These are phyloP conservation scores for Dipteronia sinensis DNA, from an alignment of 345 rosid genomes.

Conservation along the genomic window DNA sequence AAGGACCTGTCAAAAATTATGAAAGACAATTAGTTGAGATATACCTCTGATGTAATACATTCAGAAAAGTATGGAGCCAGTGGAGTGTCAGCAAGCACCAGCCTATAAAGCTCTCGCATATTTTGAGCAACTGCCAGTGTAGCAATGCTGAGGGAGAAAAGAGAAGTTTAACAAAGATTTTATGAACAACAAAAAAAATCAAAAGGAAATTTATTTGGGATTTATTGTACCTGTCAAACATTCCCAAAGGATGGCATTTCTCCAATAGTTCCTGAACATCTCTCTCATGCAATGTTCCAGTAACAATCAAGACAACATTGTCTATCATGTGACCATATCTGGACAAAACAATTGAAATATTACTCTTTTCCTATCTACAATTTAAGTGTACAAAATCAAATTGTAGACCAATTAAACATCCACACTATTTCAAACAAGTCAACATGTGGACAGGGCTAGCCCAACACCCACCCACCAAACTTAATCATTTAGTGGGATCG, in stretches of 20 bases:
- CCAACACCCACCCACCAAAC: neutral
- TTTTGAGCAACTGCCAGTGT: conserved; percentile 98
- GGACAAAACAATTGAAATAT: conserved; percentile 23
- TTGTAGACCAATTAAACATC: neutral
- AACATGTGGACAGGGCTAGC: neutral
- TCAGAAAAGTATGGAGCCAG: conserved; percentile 98
- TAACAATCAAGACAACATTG: conserved; percentile 96
- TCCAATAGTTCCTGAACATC: conserved; percentile 96
- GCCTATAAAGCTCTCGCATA: conserved; percentile 94
- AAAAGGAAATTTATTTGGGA: neutral
- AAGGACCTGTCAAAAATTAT: neutral
- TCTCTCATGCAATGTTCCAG: conserved; percentile 98
- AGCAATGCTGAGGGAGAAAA: conserved; percentile 67
- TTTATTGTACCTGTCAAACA: conserved; percentile 88
- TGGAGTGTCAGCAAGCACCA: conserved; percentile 99
- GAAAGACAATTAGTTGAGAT: neutral
- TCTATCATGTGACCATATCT: conserved; percentile 99
- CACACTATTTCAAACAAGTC: neutral
- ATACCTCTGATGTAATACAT: conserved; percentile 96
- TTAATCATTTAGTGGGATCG: neutral
- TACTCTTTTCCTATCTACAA: conserved; percentile 3
- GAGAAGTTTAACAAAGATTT: conserved; percentile 4
- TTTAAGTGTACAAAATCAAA: neutral
- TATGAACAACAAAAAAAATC: neutral
- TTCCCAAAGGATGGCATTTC: conserved; percentile 99